Percentiles rank a stretch among this genome's conserved stretches.
phyloP scores from a whole-genome alignment of 164 flowering plant species.

The Sedum album region DNA sequence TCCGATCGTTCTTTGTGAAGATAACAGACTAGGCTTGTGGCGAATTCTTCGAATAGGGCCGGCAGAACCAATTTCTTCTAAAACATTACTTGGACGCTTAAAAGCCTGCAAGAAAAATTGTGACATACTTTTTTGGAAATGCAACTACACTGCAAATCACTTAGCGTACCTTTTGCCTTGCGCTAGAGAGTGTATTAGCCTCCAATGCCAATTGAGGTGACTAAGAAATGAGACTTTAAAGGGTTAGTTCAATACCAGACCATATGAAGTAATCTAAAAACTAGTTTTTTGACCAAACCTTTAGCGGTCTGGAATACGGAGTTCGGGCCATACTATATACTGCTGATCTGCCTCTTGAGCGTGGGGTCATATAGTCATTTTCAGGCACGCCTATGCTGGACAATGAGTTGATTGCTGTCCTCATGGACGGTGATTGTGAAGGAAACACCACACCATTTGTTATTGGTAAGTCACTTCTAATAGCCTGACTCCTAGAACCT shows the following conservation, averaged over 20 bases:
- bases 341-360: conserved; percentile 78
- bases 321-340: conserved; percentile 78
- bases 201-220: background rate
- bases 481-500: background rate
- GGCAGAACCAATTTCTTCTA: conserved; percentile 70
- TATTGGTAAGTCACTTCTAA: background rate
- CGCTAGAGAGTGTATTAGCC: background rate
- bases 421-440: conserved; percentile 26
- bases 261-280: too few species aligned
- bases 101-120: conserved; percentile 28
- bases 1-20: conserved; percentile 21
- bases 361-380: conserved; percentile 50
- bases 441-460: background rate
- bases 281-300: conserved; percentile 24
- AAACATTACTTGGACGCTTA: conserved; percentile 65
- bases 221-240: background rate
- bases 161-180: background rate
- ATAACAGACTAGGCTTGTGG: conserved; percentile 54
- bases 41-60: conserved; percentile 86
- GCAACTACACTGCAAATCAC: background rate
- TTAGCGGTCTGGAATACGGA: conserved; percentile 62
- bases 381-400: conserved; percentile 23
- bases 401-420: conserved; percentile 32
- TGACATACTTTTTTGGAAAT: background rate
- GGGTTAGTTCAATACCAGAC: too few species aligned